Base-by-base conservation (phyloP, 352 stramenopile genomes). In the Globisporangium camurandrum region DNA sequence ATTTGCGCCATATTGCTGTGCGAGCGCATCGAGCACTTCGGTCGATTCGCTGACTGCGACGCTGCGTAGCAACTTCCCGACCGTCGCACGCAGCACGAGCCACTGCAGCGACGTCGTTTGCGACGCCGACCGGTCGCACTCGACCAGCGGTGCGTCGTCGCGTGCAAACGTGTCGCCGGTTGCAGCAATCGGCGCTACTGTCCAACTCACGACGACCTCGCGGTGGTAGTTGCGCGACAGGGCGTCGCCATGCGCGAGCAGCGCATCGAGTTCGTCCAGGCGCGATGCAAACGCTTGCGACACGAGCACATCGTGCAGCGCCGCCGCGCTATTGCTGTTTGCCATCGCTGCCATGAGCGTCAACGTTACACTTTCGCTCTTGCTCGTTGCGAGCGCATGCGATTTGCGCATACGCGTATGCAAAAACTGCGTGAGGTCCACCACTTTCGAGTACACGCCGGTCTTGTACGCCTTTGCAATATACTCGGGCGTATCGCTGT, bases 381-480 rank as follows among this genome's bases (percentile, higher is more conserved):
- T 72, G 19, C 59, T 73, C 37, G 90, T 79, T 14, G 80, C 83
- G 8, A 89, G 64, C 28, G 75, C 82, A 54, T 93, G 75, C 38
- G 79, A 90, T 30, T 74, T 73, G 23, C 75, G 66, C 80, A 93
- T 92, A 20, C 71, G 70, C 49, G 80, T 66, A 39, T 86, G 64
- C 42, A 90, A 27, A 38, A 93, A 93, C 16, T 50, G 59, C 23
- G 79, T 89, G 80, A 93, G 90, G 51, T 93, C 83, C 1, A 86
- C 39, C 24, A 88, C 83, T 49, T 91, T 91, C 42, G 79, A 88
- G 64, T 86, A 90, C 10, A 92, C 79, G 28, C 83, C 83, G n/a
- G 86, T 64, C 28, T 75, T 77, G 57, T 93, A 93, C 16, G 83
- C 66, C 23, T 78, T 73, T 14, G 68, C 45, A 51, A 93, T 92